Conservation (phyloP, 2,329 filamentous ascomycete species). For the Penicillium sp. region DNA sequence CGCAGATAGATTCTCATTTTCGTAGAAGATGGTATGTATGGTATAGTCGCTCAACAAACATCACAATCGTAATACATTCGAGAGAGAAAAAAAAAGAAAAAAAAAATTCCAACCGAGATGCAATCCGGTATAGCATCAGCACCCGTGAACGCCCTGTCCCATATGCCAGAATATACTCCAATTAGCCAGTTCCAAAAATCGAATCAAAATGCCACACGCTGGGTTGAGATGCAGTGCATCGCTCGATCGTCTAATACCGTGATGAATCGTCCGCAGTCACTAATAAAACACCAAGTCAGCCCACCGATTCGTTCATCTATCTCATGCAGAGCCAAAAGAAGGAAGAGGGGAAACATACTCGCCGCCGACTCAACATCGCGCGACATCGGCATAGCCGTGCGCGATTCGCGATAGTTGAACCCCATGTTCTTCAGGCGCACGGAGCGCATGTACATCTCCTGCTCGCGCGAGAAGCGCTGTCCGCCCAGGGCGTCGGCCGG, state of each 20-base stretch:
- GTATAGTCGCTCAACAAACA: not conserved
- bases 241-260: not conserved
- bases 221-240: not conserved
- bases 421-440: slow-evolving; percentile 35
- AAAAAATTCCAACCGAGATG: not conserved
- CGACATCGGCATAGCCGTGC: not conserved
- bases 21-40: not conserved
- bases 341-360: slow-evolving; percentile 8
- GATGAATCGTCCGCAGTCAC: slow-evolving; percentile 5
- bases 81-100: not conserved
- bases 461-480: slow-evolving; percentile 31
- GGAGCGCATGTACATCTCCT: slow-evolving; percentile 38
- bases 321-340: not conserved
- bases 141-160: not conserved
- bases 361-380: slow-evolving; percentile 15
- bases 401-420: slow-evolving; percentile 29
- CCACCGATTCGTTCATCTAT: not conserved
- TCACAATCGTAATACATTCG: not conserved
- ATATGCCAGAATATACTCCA: not conserved
- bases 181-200: not conserved
- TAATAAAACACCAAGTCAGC: not conserved
- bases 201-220: too few species aligned
- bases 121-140: not conserved
- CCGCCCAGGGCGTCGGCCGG: slow-evolving; percentile 26
- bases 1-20: not conserved